phyloP scores from a whole-genome alignment of 805 yeast species.

The Saccharomycopsis sp. region DNA sequence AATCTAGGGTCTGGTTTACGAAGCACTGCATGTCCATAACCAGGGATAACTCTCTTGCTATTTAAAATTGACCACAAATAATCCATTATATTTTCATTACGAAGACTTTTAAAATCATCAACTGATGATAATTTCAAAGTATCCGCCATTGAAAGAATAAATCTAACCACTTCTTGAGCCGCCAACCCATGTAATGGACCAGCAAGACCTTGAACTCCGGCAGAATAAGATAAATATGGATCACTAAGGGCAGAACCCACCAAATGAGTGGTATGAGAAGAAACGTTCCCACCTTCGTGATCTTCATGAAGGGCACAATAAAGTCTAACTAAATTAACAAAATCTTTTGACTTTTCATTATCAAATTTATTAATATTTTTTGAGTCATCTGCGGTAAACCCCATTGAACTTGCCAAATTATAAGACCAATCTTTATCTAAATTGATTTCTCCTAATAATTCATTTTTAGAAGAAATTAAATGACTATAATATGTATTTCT shows the following conservation, averaged over 20 bases:
- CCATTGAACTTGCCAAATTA: conserved; percentile 57
- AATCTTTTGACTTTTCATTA: conserved; percentile 38
- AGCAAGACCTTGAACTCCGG: conserved; percentile 75
- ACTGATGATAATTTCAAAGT: conserved; percentile 24
- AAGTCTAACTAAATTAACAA: conserved; percentile 60
- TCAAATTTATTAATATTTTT: conserved; percentile 23
- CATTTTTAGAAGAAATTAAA: conserved; percentile 39
- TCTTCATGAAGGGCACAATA: conserved; percentile 70
- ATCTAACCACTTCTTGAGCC: conserved; percentile 74
- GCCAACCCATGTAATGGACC: conserved; percentile 85
- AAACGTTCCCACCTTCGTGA: conserved; percentile 79
- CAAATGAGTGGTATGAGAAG: conserved; percentile 73
- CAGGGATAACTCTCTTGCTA: conserved; percentile 73
- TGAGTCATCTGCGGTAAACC: conserved; percentile 33
- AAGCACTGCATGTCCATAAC: conserved; percentile 82
- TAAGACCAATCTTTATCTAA: conserved; percentile 57
- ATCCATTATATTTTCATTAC: conserved; percentile 44
- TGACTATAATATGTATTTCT: conserved; percentile 36
- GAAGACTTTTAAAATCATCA: conserved; percentile 10
- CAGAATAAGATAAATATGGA: conserved; percentile 64
- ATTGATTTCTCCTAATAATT: conserved; percentile 41
- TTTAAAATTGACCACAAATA: conserved; percentile 65
- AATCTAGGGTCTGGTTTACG: conserved; percentile 78
- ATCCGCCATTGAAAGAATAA: conserved; percentile 52
- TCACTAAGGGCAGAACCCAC: conserved; percentile 76